These are phyloP conservation scores for Lecanicillium sp. DNA, from an alignment of 2,329 filamentous ascomycete genomes.

Conservation along the genomic window DNA sequence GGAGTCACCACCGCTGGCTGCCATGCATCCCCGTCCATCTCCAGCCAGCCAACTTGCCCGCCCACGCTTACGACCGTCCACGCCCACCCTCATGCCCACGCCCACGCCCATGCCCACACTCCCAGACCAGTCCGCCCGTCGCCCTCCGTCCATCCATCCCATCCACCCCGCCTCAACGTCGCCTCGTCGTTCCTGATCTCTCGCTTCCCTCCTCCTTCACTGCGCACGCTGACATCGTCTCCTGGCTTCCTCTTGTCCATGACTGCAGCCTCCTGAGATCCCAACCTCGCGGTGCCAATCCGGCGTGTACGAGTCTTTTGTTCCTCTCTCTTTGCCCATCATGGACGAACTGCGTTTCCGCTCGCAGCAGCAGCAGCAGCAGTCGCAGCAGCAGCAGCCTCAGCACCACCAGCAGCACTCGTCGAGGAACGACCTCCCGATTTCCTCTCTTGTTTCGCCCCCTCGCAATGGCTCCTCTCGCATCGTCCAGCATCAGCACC, in stretches of 20 bases:
- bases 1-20: neutral
- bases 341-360: constrained; percentile 79
- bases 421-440: constrained; percentile 67
- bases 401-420: constrained; percentile 51
- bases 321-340: constrained; percentile 31
- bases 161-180: constrained; percentile 26
- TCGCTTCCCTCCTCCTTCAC: constrained; percentile 20
- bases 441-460: constrained; percentile 69
- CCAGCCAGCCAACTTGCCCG: neutral
- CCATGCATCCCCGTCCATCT: neutral
- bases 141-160: constrained; percentile 23
- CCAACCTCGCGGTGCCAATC: constrained; percentile 29
- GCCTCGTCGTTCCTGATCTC: constrained; percentile 23
- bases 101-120: constrained; percentile 3
- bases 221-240: constrained; percentile 24
- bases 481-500: constrained; percentile 49
- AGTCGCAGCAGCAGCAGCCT: neutral
- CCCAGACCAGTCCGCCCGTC: no score
- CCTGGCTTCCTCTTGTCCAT: constrained; percentile 30
- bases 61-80: neutral
- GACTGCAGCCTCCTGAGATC: constrained; percentile 29
- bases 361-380: constrained; percentile 27
- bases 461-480: constrained; percentile 59
- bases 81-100: constrained; percentile 1
- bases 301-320: constrained; percentile 34